Base-by-base conservation (phyloP, 306 rosid genomes). In the Cotoneaster glaucophyllus region DNA sequence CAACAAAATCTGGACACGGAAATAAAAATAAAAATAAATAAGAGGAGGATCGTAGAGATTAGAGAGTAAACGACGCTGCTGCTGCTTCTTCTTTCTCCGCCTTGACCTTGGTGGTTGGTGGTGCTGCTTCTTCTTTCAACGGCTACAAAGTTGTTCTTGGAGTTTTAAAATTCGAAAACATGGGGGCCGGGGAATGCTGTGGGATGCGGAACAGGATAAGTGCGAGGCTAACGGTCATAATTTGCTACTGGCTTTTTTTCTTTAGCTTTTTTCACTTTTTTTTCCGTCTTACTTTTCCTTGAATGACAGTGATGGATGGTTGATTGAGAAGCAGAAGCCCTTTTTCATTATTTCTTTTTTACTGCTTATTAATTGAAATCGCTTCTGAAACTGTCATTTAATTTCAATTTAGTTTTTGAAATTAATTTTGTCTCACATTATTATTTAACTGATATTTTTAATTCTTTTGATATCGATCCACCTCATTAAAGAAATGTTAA, bases 121-220 rank as follows among this genome's bases (percentile, higher is more conserved):
- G 3, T 34, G 10, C 48, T 65, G 10, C 48, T n/a, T n/a, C n/a
- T n/a, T n/a, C n/a, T n/a, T 77, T 45, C 81, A 85, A 87, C 88
- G 91, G 91, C 88, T 87, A 82, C 71, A 85, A 81, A 78, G 77
- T 39, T 19, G 41, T 63, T 57, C 52, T 31, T 12, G 39, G 39
- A 57, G 70, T 67, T 80, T 70, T 68, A 59, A 83, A 83, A 73
- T 77, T 71, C 26, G 24, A 54, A 75, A 71, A 57, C 71, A 64
- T 58, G 45, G 78, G 71, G 44, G 44, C 11, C 11, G 44, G 69
- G 18, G 19, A 21, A 76, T 71, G 64, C 29, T 18, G 7, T 50
- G 77, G 1, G 68, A 56, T 12, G 25, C 21, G 62, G 14, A 45
- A 2, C 71, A 66, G 15, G n/a, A 17, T 57, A 56, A 48, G 24